Conservation (phyloP, 108 stramenopile species). For the Epithemia pelagica region DNA sequence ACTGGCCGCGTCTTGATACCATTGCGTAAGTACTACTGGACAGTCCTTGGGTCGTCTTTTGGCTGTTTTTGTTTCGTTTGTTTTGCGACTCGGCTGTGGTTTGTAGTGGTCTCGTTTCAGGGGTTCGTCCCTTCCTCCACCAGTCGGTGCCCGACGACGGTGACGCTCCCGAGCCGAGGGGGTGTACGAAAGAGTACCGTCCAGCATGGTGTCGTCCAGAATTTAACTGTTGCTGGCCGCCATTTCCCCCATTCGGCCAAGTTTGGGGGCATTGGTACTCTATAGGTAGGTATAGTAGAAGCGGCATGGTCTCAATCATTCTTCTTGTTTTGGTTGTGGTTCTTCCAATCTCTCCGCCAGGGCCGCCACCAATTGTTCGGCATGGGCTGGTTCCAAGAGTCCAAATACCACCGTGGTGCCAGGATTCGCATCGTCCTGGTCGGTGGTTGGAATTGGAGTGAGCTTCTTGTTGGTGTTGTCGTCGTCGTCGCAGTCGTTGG, state of each 20-base stretch:
- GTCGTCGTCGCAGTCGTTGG: not conserved
- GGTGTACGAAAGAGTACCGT: no score
- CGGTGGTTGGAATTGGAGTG: not conserved
- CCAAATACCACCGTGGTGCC: not conserved
- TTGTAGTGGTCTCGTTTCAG: no score
- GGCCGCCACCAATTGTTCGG: not conserved
- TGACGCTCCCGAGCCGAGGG: not conserved
- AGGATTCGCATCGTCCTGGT: not conserved
- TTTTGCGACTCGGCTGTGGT: not conserved
- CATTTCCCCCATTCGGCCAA: no score
- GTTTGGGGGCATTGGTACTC: no score
- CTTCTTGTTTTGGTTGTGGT: not conserved
- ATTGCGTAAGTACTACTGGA: no score
- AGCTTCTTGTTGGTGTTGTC: not conserved
- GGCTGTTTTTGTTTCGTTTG: not conserved
- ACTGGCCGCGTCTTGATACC: not conserved
- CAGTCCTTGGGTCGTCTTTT: no score
- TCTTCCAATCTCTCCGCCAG: not conserved
- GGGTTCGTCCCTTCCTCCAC: no score
- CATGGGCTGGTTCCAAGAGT: not conserved
- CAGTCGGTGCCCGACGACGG: not conserved
- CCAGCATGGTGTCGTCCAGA: no score
- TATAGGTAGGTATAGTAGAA: no score
- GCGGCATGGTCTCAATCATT: no score
- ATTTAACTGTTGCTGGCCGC: no score